Evolutionary conservation across 2,329 filamentous ascomycete species (phyloP), one percentile per base, ranked within the genome.

Genomic region (Neonectria coccinea): DNA sequence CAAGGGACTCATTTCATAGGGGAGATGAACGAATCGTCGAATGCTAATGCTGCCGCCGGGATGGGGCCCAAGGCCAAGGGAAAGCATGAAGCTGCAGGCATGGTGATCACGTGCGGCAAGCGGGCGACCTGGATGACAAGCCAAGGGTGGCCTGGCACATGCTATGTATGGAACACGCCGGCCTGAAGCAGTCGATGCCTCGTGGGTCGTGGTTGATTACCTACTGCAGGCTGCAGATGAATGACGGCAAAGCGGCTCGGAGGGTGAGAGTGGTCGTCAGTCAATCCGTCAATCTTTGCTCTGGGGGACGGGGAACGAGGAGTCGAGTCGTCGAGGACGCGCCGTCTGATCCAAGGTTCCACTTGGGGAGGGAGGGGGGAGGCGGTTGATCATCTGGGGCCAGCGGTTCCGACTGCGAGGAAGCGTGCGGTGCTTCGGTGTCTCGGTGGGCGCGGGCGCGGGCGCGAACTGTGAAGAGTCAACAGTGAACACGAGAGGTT

Each of bases 131-230:
- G 25, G 56, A 52, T 65, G 58, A 33, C 51, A 67, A 63, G 50
- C 55, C 52, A 39, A 55, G 69, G 69, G 60, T 39, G 39, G 41
- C 67, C 67, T 73, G 69, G 67, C 60, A 68, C 68, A 42, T 66
- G 47, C 67, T 64, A 52, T 68, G 70, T 70, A 57, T 68, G 63
- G 68, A 68, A 65, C 56, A 59, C 41, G 57, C 63, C 59, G 66
- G 50, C 44, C 55, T 67, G 66, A 63, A 62, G 66, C 66, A 60
- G 45, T 66, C 47, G 65, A 67, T 59, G 65, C 58, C 39, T 64
- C 65, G 53, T 54, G 60, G 41, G 57, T 33, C 48, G 29, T 48
- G 27, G 47, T n/a, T 50, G 39, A 42, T 42, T 42, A 20, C 39
- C 39, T 42, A 42, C 39, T 42, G 39, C 39, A 50, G 33, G 44